Evolutionary conservation across 1,139 yeast species (phyloP).

Genomic region (Tardiomyces depauwii): DNA sequence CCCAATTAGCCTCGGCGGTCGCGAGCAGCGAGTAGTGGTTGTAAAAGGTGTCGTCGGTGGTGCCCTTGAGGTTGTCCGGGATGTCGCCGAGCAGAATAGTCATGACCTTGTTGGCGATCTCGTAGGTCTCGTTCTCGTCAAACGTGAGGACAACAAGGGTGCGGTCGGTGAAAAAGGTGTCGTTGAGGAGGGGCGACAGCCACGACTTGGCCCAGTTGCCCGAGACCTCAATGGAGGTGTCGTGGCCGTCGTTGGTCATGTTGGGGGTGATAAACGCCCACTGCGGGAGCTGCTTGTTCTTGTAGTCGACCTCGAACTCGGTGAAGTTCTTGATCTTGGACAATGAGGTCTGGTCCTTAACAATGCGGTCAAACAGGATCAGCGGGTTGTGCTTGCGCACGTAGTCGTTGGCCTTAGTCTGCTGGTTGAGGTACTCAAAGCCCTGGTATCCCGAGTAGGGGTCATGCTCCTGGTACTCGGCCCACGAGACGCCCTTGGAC

Average conservation of each 20-base stretch:
- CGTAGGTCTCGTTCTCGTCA: slow-evolving; percentile 35
- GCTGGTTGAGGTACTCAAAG: slow-evolving; percentile 32
- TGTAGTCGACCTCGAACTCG: slow-evolving; percentile 30
- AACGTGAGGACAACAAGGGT: slow-evolving; percentile 35
- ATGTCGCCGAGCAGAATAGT: slow-evolving; percentile 35
- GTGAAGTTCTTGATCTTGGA: slow-evolving; percentile 36
- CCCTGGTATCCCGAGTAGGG: slow-evolving; percentile 41
- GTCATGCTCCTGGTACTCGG: slow-evolving; percentile 37
- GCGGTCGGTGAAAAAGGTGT: slow-evolving; percentile 34
- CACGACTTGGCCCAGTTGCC: slow-evolving; percentile 35
- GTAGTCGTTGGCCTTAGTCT: slow-evolving; percentile 33
- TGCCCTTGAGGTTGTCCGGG: slow-evolving; percentile 29
- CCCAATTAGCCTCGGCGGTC: slow-evolving; percentile 38
- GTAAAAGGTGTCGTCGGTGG: slow-evolving; percentile 35
- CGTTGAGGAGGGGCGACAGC: slow-evolving; percentile 31
- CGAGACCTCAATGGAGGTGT: slow-evolving; percentile 32
- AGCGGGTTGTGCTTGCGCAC: slow-evolving; percentile 41
- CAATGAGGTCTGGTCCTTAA: slow-evolving; percentile 24
- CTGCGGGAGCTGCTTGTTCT: slow-evolving; percentile 33
- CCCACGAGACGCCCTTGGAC: slow-evolving; percentile 35
- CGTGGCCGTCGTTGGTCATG: slow-evolving; percentile 41
- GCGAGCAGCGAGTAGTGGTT: slow-evolving; percentile 39
- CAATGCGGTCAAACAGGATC: slow-evolving; percentile 30
- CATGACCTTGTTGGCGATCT: slow-evolving; percentile 32
- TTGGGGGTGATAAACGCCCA: slow-evolving; percentile 40